Evolutionary conservation across 305 asterid genomes (phyloP).

Genomic region (Fraxinus ornus): DNA sequence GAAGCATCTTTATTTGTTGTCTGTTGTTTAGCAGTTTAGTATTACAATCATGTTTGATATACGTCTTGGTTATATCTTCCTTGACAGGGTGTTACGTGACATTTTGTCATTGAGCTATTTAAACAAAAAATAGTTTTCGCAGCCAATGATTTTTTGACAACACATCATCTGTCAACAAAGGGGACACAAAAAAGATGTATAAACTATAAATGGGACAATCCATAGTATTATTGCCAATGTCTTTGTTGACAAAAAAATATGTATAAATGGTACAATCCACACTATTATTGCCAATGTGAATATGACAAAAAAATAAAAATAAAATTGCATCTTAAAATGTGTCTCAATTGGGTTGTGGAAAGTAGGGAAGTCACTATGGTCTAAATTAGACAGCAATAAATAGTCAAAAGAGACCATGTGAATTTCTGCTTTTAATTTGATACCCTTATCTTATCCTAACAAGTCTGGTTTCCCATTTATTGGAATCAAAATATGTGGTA

Average conservation of each 20-base stretch:
- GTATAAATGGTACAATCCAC: too few species aligned
- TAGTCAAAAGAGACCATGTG: constrained; percentile 34
- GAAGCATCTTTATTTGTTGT: background rate
- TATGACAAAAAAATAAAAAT: too few species aligned
- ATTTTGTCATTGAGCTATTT: background rate
- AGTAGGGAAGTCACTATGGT: background rate
- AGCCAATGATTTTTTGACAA: too few species aligned
- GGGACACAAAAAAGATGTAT: background rate
- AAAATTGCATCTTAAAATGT: too few species aligned
- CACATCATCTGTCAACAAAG: background rate
- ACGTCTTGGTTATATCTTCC: background rate
- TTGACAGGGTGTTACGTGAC: too few species aligned
- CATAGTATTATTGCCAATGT: background rate
- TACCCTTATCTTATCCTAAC: background rate
- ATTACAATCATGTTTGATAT: background rate
- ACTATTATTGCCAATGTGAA: background rate
- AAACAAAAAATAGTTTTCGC: too few species aligned
- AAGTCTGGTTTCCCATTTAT: background rate
- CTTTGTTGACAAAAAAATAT: too few species aligned
- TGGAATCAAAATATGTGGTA: background rate
- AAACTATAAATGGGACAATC: too few species aligned
- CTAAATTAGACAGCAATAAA: constrained; percentile 11
- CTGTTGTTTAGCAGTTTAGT: background rate
- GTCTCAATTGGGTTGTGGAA: background rate
- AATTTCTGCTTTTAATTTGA: constrained; percentile 11